Percentiles rank a stretch among this genome's conserved stretches.
Evolutionary conservation across 257 asterid genomes (phyloP).

Genomic region (Buddleja alternifolia): DNA sequence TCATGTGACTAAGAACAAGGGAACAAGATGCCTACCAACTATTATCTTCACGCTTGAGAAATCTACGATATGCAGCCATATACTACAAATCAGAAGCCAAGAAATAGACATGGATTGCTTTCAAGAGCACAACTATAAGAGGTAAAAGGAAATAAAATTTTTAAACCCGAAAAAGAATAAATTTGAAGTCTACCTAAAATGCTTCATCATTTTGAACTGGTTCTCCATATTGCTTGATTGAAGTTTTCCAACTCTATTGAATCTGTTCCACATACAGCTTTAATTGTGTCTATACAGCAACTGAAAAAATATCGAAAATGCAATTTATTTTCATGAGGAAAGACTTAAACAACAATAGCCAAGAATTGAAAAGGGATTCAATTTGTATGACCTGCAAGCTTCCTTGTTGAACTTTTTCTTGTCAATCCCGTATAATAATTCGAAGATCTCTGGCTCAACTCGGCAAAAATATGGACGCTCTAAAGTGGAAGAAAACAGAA

Average conservation of each 20-base stretch:
- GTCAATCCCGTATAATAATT: slow-evolving; percentile 71
- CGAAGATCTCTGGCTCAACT: slow-evolving; percentile 76
- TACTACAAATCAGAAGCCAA: not conserved
- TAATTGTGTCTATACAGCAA: slow-evolving; percentile 83
- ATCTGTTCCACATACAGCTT: slow-evolving; percentile 65
- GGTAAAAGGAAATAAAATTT: not conserved
- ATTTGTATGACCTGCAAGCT: slow-evolving; percentile 81
- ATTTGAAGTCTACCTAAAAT: slow-evolving; percentile 23
- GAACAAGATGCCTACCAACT: too few relatives aligned
- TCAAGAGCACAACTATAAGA: not conserved
- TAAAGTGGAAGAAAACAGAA: not conserved
- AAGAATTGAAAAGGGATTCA: not conserved
- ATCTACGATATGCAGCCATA: too few relatives aligned
- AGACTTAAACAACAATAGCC: slow-evolving; percentile 4
- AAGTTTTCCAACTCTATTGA: slow-evolving; percentile 72
- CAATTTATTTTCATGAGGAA: not conserved
- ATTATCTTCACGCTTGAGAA: too few relatives aligned
- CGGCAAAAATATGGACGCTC: slow-evolving; percentile 94
- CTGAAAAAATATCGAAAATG: slow-evolving; percentile 34
- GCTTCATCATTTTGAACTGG: slow-evolving; percentile 30
- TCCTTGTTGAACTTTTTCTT: slow-evolving; percentile 82
- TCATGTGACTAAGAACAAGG: too few relatives aligned
- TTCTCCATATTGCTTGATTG: slow-evolving; percentile 68
- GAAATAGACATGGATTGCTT: too few relatives aligned
- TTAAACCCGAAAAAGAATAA: not conserved